These are phyloP conservation scores for Cladosporium halotolerans DNA, from an alignment of 2,329 filamentous ascomycete species.

Conservation along the genomic window DNA sequence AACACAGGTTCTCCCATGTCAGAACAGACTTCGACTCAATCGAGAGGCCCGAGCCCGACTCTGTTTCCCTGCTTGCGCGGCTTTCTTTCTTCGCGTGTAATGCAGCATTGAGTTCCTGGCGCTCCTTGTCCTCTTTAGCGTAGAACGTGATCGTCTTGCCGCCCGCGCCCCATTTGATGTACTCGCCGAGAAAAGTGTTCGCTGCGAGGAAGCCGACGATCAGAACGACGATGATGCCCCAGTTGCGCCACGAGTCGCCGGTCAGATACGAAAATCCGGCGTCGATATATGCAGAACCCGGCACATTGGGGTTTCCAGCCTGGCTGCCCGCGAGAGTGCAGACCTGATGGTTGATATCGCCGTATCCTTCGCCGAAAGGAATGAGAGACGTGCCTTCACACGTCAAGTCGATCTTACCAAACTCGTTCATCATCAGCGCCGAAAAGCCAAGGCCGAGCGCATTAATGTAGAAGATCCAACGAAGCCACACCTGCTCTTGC, in stretches of 20 bases:
- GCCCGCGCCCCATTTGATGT: slow-evolving; percentile 69
- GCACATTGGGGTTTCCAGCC: slow-evolving; percentile 57
- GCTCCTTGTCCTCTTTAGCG: slow-evolving; percentile 61
- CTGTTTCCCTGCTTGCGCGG: slow-evolving; percentile 34
- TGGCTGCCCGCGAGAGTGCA: slow-evolving; percentile 72
- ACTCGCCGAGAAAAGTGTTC: slow-evolving; percentile 73
- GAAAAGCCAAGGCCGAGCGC: slow-evolving; percentile 69
- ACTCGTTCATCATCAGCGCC: slow-evolving; percentile 82
- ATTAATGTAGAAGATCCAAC: slow-evolving; percentile 77
- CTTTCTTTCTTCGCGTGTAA: slow-evolving; percentile 55
- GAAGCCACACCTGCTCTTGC: slow-evolving; percentile 65
- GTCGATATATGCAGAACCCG: slow-evolving; percentile 63
- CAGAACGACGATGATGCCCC: slow-evolving; percentile 70
- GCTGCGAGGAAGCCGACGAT: slow-evolving; percentile 68
- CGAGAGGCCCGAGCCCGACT: slow-evolving; percentile 41
- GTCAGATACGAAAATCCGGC: slow-evolving; percentile 61
- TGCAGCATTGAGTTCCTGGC: slow-evolving; percentile 58
- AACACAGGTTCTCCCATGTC: slow-evolving; percentile 48
- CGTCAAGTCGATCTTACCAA: slow-evolving; percentile 59
- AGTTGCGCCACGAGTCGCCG: slow-evolving; percentile 72
- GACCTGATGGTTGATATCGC: slow-evolving; percentile 66
- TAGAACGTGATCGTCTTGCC: slow-evolving; percentile 78
- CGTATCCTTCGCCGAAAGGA: slow-evolving; percentile 64
- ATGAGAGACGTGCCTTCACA: slow-evolving; percentile 65
- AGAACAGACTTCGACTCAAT: slow-evolving; percentile 51